These are phyloP conservation scores for Lachnellula subtilissima DNA, from an alignment of 2,329 filamentous ascomycete species.

Conservation along the genomic window DNA sequence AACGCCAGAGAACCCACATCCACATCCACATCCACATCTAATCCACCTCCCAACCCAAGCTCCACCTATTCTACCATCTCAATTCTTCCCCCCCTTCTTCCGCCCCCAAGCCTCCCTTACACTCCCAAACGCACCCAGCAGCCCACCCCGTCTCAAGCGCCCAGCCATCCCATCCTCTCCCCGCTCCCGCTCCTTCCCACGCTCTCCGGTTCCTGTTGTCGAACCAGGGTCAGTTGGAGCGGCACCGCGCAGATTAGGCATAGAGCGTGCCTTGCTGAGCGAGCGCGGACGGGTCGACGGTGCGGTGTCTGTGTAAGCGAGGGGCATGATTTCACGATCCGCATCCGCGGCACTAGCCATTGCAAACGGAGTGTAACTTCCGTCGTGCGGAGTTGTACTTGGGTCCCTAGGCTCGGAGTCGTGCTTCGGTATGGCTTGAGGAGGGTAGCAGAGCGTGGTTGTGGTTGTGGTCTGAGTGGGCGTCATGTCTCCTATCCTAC, in stretches of 20 bases:
- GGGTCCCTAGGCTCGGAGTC: not conserved
- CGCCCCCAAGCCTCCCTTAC: conserved; percentile 1
- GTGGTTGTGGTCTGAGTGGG: not conserved
- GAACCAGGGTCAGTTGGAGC: not conserved
- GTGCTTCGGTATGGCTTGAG: not conserved
- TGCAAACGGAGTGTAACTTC: not conserved
- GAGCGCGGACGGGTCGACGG: not conserved
- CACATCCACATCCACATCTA: too few species aligned
- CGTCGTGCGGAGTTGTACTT: not conserved
- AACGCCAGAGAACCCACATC: too few species aligned
- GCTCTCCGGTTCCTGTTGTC: not conserved
- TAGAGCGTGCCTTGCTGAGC: not conserved
- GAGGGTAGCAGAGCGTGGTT: not conserved
- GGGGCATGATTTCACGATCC: not conserved
- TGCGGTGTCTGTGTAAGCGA: not conserved
- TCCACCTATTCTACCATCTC: not conserved
- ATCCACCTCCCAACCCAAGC: too few species aligned
- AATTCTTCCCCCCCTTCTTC: not conserved
- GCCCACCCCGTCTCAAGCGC: not conserved
- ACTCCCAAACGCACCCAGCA: conserved; percentile 8
- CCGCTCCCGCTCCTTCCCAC: not conserved
- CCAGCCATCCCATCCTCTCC: too few species aligned
- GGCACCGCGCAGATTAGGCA: not conserved
- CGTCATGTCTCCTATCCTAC: conserved; percentile 8
- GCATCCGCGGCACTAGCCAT: not conserved